Conservation (phyloP, 1,139 yeast genomes). For the Candida dubliniensis region DNA sequence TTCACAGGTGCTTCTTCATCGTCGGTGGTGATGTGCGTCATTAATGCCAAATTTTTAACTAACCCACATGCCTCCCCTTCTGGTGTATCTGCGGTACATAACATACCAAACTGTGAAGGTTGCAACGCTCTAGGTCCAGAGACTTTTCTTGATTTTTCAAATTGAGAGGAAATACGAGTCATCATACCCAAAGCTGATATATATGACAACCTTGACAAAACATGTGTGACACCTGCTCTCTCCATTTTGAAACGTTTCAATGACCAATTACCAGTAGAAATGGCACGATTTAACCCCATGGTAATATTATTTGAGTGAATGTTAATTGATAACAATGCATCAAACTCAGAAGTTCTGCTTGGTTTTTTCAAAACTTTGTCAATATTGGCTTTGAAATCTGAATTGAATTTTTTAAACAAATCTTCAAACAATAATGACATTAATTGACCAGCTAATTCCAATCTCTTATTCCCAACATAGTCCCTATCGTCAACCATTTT, state of each 20-base stretch:
- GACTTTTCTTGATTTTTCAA: constrained; percentile 95
- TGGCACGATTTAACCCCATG: constrained; percentile 92
- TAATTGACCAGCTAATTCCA: constrained; percentile 95
- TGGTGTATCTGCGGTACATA: constrained; percentile 98
- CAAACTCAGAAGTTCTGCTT: constrained; percentile 91
- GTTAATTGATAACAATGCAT: constrained; percentile 83
- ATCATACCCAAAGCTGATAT: constrained; percentile 98
- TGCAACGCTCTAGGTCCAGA: constrained; percentile 99
- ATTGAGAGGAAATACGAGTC: constrained; percentile 98
- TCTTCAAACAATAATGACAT: constrained; percentile 95
- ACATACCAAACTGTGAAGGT: constrained; percentile 98
- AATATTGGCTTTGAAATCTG: constrained; percentile 89
- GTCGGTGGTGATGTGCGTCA: constrained; percentile 99
- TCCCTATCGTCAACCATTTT: constrained; percentile 97
- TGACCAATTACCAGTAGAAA: constrained; percentile 98
- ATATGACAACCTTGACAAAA: constrained; percentile 83
- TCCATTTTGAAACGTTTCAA: constrained; percentile 99
- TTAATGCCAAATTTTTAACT: constrained; percentile 91
- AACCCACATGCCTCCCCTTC: constrained; percentile 99
- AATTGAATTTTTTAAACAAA: constrained; percentile 91
- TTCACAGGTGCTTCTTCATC: constrained; percentile 91
- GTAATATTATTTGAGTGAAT: constrained; percentile 92
- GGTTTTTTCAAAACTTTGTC: constrained; percentile 94
- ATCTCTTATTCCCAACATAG: constrained; percentile 96
- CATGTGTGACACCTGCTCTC: constrained; percentile 99